Evolutionary conservation across 352 stramenopile species (phyloP), one percentile per base, ranked within the genome.

Genomic region (Phytophthora pini): DNA sequence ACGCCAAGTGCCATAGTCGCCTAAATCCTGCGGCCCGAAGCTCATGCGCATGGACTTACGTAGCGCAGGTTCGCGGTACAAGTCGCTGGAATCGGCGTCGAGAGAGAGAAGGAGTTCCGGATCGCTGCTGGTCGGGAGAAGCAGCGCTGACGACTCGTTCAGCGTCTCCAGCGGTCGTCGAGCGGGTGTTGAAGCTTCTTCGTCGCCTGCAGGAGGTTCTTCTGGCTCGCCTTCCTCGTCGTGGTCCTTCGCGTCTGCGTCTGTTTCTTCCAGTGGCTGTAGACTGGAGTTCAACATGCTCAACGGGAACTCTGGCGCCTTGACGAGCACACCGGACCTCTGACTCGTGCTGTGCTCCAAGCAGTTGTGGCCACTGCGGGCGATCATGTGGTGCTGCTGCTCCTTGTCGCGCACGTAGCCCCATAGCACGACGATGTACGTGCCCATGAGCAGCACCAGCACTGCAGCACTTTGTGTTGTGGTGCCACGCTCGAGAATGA

Each of bases 321-420:
- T 72, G 27, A 29, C 32, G 3, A 27, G 20, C 39, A 65, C 17
- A 24, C 46, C 40, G 4, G 62, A 54, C 11, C 29, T 47, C 51
- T 69, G 61, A 44, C 56, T 65, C 4, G 59, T 26, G 29, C 68
- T 70, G 27, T 72, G 65, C 34, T 84, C 68, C 13, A 71, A 56
- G 45, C 54, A 77, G 49, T 74, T 82, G 76, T 82, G 77, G 41
- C 64, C 71, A 24, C 69, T 76, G 47, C 59, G 70, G 54, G 63
- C 64, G 54, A 83, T 80, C 59, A 77, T 58, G 27, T 77, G 68
- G 51, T 84, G 81, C 47, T 87, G 79, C 41, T 79, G 80, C 58
- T 93, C 85, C 72, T 94, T 95, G 76, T 95, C 87, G n/a, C 79
- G 80, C 20, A 95, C 85, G 67, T 94, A 95, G 56, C 79, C 84